phyloP scores from a whole-genome alignment of 2,329 filamentous ascomycete species.

The Rachicladosporium sp. region DNA sequence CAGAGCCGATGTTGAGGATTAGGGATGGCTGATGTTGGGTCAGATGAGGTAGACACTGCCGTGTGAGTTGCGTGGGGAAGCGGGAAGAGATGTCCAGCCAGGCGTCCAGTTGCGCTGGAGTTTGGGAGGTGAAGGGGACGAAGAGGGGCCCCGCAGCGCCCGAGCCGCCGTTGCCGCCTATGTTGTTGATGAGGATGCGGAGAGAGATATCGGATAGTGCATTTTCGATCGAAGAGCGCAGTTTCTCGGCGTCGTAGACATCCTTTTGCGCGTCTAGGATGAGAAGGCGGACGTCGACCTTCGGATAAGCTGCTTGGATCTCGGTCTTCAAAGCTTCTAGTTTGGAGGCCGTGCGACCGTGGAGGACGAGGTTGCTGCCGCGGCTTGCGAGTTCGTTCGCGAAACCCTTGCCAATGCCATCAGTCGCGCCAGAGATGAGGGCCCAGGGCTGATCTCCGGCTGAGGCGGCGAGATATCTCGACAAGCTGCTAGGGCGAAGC shows the following conservation, averaged over 20 bases:
- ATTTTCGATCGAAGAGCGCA: conserved; percentile 7
- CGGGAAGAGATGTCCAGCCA: conserved; percentile 32
- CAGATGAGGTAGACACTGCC: conserved; percentile 32
- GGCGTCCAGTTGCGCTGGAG: neutral
- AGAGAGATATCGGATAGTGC: conserved; percentile 25
- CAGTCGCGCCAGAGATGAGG: conserved; percentile 40
- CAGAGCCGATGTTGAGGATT: conserved; percentile 38
- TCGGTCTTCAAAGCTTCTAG: conserved; percentile 27
- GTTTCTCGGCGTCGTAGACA: conserved; percentile 14
- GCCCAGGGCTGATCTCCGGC: conserved; percentile 25
- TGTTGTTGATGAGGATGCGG: conserved; percentile 44
- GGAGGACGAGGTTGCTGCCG: conserved; percentile 44
- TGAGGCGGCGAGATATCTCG: conserved; percentile 12
- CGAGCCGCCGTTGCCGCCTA: conserved; percentile 26
- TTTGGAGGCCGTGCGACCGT: conserved; percentile 40
- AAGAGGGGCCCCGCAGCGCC: conserved; percentile 1
- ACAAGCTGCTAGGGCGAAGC: conserved; percentile 13
- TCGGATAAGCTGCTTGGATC: conserved; percentile 29
- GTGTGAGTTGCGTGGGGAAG: conserved; percentile 37
- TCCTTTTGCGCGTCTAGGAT: conserved; percentile 30
- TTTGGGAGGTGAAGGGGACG: neutral
- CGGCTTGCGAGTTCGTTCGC: conserved; percentile 34
- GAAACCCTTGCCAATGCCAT: conserved; percentile 41
- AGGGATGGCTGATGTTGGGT: conserved; percentile 28
- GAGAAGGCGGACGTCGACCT: conserved; percentile 26